Evolutionary conservation across 2,329 filamentous ascomycete species (phyloP).

Genomic region (Sarocladium oryzae): DNA sequence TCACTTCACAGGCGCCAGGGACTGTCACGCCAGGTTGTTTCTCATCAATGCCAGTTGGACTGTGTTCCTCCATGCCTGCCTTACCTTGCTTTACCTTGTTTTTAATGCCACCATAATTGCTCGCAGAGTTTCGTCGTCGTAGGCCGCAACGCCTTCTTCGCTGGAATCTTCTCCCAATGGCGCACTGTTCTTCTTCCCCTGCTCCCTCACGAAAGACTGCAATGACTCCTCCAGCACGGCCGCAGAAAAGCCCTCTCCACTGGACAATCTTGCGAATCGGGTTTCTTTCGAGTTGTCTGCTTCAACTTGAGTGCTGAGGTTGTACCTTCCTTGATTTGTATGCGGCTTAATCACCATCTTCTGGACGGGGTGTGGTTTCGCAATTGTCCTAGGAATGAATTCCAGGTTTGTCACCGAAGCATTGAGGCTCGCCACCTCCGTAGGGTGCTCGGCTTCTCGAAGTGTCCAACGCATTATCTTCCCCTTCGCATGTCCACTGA

Average conservation of each 20-base stretch:
- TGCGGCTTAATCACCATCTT: slow-evolving; percentile 75
- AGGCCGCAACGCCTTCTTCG: neutral
- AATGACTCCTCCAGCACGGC: slow-evolving; percentile 45
- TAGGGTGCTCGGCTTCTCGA: slow-evolving; percentile 50
- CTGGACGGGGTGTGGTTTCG: slow-evolving; percentile 44
- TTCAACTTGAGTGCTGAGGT: slow-evolving; percentile 58
- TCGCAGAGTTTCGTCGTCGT: neutral
- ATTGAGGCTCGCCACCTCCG: slow-evolving; percentile 65
- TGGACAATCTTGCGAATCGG: slow-evolving; percentile 39
- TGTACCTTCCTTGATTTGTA: slow-evolving; percentile 58
- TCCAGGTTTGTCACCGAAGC: slow-evolving; percentile 75
- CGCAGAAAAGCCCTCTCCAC: slow-evolving; percentile 38
- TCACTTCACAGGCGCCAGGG: too few relatives aligned
- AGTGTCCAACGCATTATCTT: slow-evolving; percentile 78
- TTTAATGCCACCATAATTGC: neutral
- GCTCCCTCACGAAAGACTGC: slow-evolving; percentile 28
- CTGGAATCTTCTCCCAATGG: neutral
- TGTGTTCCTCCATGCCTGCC: too few relatives aligned
- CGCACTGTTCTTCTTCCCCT: neutral
- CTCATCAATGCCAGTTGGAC: too few relatives aligned
- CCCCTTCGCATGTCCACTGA: slow-evolving; percentile 77
- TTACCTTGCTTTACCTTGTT: neutral
- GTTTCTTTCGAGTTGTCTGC: slow-evolving; percentile 32
- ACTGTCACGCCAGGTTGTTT: too few relatives aligned
- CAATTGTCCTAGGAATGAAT: slow-evolving; percentile 34